Percentiles rank a stretch among this genome's conserved stretches.
Conservation (phyloP, 1,284 basidiomycete genomes). For the Microbotryomycetes sp. region DNA sequence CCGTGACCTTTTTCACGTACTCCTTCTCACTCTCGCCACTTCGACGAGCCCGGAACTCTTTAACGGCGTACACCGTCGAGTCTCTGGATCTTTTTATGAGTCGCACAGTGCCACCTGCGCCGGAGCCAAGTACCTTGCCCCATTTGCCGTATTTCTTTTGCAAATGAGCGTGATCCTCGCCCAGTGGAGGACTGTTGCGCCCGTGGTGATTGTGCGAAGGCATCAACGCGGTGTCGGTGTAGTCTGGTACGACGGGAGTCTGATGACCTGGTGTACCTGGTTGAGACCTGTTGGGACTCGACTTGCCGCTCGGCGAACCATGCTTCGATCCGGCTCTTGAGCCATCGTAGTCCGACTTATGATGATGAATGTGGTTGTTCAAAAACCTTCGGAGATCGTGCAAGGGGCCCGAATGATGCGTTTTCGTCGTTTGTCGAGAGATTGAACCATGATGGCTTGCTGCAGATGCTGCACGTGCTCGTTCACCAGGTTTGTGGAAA, state of each 20-base stretch:
- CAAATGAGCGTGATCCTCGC: slow-evolving; percentile 68
- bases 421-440: slow-evolving; percentile 42
- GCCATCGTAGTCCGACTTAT: slow-evolving; percentile 39
- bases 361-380: slow-evolving; percentile 73
- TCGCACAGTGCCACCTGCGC: slow-evolving; percentile 94
- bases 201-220: slow-evolving; percentile 36
- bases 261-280: slow-evolving; percentile 27
- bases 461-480: slow-evolving; percentile 17
- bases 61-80: slow-evolving; percentile 80
- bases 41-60: slow-evolving; percentile 89
- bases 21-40: slow-evolving; percentile 86
- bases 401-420: slow-evolving; percentile 55
- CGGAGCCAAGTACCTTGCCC: slow-evolving; percentile 89
- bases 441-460: slow-evolving; percentile 9
- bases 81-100: slow-evolving; percentile 74
- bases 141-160: slow-evolving; percentile 99
- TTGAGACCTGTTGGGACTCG: slow-evolving; percentile 17
- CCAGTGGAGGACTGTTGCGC: slow-evolving; percentile 42
- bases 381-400: slow-evolving; percentile 88
- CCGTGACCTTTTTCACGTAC: slow-evolving; percentile 98
- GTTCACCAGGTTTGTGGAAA: slow-evolving; percentile 34
- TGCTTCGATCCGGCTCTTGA: slow-evolving; percentile 24
- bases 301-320: slow-evolving; percentile 26
- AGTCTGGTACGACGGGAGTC: slow-evolving; percentile 37
- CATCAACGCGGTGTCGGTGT: slow-evolving; percentile 25